Conservation (phyloP, 495 filamentous ascomycete species). For the Penicillium roqueforti region DNA sequence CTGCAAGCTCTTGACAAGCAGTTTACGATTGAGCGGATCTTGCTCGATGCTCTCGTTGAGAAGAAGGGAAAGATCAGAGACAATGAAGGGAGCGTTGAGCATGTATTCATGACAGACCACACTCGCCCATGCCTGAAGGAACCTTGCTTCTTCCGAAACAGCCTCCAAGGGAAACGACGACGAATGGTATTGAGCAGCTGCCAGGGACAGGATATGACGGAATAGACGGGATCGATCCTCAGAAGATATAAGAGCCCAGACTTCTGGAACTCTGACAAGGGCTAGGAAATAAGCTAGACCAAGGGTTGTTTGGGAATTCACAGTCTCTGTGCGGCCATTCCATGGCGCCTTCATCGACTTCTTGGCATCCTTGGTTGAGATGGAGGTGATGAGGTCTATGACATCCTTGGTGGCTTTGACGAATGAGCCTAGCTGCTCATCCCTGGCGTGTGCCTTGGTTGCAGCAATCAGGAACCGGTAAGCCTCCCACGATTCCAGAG, state of each 20-base stretch:
- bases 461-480: conserved; percentile 36
- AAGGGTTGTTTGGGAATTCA: conserved; percentile 30
- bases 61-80: conserved; percentile 32
- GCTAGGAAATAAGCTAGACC: conserved; percentile 36
- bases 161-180: conserved; percentile 30
- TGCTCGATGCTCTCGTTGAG: conserved; percentile 34
- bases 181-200: conserved; percentile 32
- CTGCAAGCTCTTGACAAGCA: conserved; percentile 41
- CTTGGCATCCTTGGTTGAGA: conserved; percentile 26
- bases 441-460: conserved; percentile 19
- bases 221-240: conserved; percentile 33
- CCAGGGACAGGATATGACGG: conserved; percentile 33
- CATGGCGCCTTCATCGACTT: conserved; percentile 34
- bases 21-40: conserved; percentile 27
- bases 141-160: conserved; percentile 27
- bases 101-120: conserved; percentile 45
- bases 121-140: conserved; percentile 42
- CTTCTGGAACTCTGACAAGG: conserved; percentile 29
- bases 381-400: conserved; percentile 26
- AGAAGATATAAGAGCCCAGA: conserved; percentile 29
- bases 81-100: conserved; percentile 33
- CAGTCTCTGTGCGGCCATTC: conserved; percentile 37
- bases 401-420: conserved; percentile 26
- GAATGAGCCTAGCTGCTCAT: conserved; percentile 24
- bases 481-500: conserved; percentile 40